Base-by-base conservation (phyloP, 2,329 filamentous ascomycete genomes). In the Blastomyces emzantsi region DNA sequence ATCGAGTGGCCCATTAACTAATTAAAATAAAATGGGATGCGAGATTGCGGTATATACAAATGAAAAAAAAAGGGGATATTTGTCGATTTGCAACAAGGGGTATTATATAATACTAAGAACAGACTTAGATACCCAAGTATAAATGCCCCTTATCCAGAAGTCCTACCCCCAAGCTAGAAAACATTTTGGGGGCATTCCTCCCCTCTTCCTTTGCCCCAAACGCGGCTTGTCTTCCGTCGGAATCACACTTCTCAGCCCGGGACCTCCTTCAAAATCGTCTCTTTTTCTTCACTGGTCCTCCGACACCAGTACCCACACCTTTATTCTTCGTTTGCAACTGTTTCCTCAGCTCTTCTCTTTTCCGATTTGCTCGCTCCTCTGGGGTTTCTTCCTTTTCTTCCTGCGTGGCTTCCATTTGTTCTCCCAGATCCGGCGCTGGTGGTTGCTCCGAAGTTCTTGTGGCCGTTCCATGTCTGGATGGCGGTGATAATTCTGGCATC, bases 311-410 rank as follows among this genome's bases (percentile, higher is more conserved):
- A 43, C 30, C 47, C 61, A 9, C 77, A 80, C 67, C 82, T 82
- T 36, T 79, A 78, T 69, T 81, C 82, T 62, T 74, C 33, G 55
- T 75, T 61, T 80, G 80, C 19, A 85, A 69, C 52, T 81, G 75
- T 22, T 80, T 76, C 70, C 85, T 86, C 65, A 87, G 70, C 69
- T 84, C 82, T 60, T 81, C 77, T 15, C 85, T 76, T 67, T 81
- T 85, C 62, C 79, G 76, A 65, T 84, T 76, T 2, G 83, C 83
- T 62, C 78, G 80, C 63, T 86, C 79, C 65, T 82, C 76, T 11
- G 80, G 79, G 2, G 80, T 79, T 64, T 79, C 76, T 33, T 70
- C 65, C 11, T 65, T 69, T 60, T 65, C 66, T 39, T 63, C 64
- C 51, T 49, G 47, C 43, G 36, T 61, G 54, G 65, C 66, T 43